These are phyloP conservation scores for Xylaria sp. DNA, from an alignment of 495 filamentous ascomycete species.

Conservation along the genomic window DNA sequence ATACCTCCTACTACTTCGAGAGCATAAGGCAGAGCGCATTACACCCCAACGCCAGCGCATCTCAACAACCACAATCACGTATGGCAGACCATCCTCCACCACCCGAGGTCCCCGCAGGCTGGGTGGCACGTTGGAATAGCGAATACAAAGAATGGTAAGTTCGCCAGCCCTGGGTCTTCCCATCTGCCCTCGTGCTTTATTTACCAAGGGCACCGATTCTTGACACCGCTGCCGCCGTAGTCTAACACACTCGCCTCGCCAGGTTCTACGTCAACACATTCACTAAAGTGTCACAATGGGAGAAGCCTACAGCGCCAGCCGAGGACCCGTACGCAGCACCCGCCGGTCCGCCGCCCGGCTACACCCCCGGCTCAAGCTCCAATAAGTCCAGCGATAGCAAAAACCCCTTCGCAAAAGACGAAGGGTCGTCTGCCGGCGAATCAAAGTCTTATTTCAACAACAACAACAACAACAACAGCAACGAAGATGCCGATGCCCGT, in stretches of 20 bases:
- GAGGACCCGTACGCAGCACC: constrained; percentile 56
- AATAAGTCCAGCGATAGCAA: constrained; percentile 61
- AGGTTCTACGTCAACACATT: constrained; percentile 91
- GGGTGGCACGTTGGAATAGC: constrained; percentile 79
- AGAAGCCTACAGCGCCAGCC: constrained; percentile 70
- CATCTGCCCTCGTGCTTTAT: neutral
- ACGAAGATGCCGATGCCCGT: constrained; percentile 71
- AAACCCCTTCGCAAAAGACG: constrained; percentile 66
- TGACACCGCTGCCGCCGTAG: constrained; percentile 34
- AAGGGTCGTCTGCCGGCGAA: constrained; percentile 32
- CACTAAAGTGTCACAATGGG: constrained; percentile 90
- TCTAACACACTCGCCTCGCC: constrained; percentile 21
- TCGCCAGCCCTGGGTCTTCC: neutral
- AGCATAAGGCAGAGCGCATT: constrained; percentile 13
- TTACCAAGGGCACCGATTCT: neutral
- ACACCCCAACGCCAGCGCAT: neutral
- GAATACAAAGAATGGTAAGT: constrained; percentile 80
- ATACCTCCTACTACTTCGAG: neutral
- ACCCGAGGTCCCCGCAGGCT: constrained; percentile 86
- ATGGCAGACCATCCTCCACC: constrained; percentile 83
- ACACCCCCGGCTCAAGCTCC: constrained; percentile 54
- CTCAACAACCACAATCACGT: constrained; percentile 23
- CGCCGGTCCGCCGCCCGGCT: constrained; percentile 68
- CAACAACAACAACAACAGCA: constrained; percentile 53
- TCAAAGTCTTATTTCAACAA: constrained; percentile 41